Percentiles rank a stretch among this genome's conserved stretches.
phyloP scores from a whole-genome alignment of 768 basidiomycete species.

The Chalciporus chontae region DNA sequence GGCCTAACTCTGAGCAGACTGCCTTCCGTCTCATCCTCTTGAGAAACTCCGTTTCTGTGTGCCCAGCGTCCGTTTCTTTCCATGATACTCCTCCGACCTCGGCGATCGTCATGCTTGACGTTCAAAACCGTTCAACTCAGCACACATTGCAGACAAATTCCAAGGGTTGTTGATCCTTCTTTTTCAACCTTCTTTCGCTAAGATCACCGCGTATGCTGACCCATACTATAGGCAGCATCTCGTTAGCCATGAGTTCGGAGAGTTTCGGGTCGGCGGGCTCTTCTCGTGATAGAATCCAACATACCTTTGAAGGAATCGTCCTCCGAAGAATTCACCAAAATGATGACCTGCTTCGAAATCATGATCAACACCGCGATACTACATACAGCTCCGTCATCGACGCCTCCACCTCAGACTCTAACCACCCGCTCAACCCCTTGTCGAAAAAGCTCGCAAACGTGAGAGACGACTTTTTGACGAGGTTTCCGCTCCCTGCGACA shows the following conservation, averaged over 20 bases:
- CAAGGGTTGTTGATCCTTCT: conserved; percentile 2
- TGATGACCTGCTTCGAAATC: conserved; percentile 4
- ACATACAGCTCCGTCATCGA: neutral
- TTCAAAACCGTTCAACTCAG: neutral
- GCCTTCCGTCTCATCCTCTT: neutral
- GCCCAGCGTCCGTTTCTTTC: no score
- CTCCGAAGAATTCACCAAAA: conserved; percentile 2
- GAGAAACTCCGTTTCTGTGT: neutral
- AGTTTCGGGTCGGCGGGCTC: no score
- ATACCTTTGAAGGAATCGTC: neutral
- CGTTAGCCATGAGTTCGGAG: neutral
- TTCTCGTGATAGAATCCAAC: neutral
- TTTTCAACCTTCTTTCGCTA: no score
- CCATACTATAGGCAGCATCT: neutral
- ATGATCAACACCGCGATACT: neutral
- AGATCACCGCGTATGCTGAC: neutral
- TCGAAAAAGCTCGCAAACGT: neutral
- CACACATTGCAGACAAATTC: neutral
- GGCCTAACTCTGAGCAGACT: no score
- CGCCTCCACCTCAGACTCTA: neutral
- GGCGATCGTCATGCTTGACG: neutral
- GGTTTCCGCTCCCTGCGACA: conserved; percentile 5
- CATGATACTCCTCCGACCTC: no score
- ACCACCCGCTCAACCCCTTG: neutral
- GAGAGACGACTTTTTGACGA: conserved; percentile 3